Base-by-base conservation (phyloP, 169 alveolate genomes). In the Neospora caninum region DNA sequence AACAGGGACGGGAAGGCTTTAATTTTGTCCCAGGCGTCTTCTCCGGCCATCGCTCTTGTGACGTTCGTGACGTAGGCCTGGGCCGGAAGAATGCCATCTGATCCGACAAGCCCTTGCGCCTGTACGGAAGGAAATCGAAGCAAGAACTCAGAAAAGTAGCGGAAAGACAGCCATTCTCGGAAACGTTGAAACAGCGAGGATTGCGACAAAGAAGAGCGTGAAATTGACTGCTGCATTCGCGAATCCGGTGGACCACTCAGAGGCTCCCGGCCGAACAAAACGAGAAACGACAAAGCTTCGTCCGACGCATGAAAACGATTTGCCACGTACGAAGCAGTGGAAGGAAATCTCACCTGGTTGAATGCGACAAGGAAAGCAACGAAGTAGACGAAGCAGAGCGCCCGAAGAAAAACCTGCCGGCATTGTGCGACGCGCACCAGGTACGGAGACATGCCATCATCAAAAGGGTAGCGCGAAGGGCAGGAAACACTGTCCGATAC, bases 1-100 rank as follows among this genome's bases (percentile, higher is more conserved):
- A 83, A 91, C 38, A 95, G 95, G 41, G 96, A 94, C 41, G 92
- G 95, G 22, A 95, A 94, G 10, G 89, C 93, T 53, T 41, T 83
- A n/a, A 93, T 78, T 88, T 91, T 91, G 84, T 92, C 94, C 95
- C 94, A 95, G 43, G 88, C 31, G n/a, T 70, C 20, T n/a, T 38
- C 78, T 6, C 36, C 88, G 0, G 70, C 80, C n/a, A 91, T 43
- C n/a, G 34, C 45, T 4, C 27, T 36, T 22, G 31, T 43, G 34
- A 43, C 42, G 27, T 18, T 25, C 16, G 20, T 43, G 29, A 38
- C 93, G 39, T 64, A 42, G 39, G 13, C 39, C 54, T 31, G 31
- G 25, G 93, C 93, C 9, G 93, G 93, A 0, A 80, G 39, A 10
- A 91, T 42, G 67, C 93, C 93, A 13, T 69, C 88, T 0, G 93